These are phyloP conservation scores for Naganishia sp. DNA, from an alignment of 1,284 basidiomycete species.

Conservation along the genomic window DNA sequence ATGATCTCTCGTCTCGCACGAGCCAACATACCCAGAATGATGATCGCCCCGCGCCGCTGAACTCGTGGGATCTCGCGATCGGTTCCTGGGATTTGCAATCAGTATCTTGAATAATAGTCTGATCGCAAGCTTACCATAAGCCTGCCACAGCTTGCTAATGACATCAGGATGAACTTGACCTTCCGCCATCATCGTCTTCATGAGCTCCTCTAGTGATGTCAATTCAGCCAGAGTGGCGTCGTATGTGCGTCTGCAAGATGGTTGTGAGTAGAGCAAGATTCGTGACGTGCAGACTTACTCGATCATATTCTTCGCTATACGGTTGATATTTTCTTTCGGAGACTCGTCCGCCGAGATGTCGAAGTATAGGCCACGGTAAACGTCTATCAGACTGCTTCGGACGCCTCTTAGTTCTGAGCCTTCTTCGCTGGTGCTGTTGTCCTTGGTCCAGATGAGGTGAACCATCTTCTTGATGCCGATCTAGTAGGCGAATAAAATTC, in stretches of 20 bases:
- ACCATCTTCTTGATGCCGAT: slow-evolving; percentile 91
- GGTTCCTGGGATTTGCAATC: slow-evolving; percentile 59
- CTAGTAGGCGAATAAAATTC: slow-evolving; percentile 52
- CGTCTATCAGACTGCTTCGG: slow-evolving; percentile 82
- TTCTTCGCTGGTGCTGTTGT: slow-evolving; percentile 76
- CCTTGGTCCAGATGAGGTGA: slow-evolving; percentile 96
- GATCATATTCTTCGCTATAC: slow-evolving; percentile 98
- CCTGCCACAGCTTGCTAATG: slow-evolving; percentile 88
- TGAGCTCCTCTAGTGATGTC: slow-evolving; percentile 92
- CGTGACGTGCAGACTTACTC: slow-evolving; percentile 64
- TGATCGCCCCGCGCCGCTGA: slow-evolving; percentile 89
- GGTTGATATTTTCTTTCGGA: slow-evolving; percentile 80
- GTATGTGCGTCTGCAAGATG: slow-evolving; percentile 69
- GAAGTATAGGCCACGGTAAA: slow-evolving; percentile 87
- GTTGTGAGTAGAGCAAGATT: slow-evolving; percentile 18
- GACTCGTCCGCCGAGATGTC: slow-evolving; percentile 66
- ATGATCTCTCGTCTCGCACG: slow-evolving; percentile 79
- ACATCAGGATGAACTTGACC: slow-evolving; percentile 82
- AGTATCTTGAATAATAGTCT: neutral
- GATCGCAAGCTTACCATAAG: slow-evolving; percentile 70
- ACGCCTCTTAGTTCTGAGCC: slow-evolving; percentile 76
- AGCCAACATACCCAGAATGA: slow-evolving; percentile 93
- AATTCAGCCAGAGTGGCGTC: slow-evolving; percentile 90
- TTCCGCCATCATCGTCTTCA: slow-evolving; percentile 85
- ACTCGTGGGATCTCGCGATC: slow-evolving; percentile 70